Percentiles rank a stretch among this genome's conserved stretches.
These are phyloP conservation scores for Talaromyces atroroseus DNA, from an alignment of 2,329 filamentous ascomycete species.

Conservation along the genomic window DNA sequence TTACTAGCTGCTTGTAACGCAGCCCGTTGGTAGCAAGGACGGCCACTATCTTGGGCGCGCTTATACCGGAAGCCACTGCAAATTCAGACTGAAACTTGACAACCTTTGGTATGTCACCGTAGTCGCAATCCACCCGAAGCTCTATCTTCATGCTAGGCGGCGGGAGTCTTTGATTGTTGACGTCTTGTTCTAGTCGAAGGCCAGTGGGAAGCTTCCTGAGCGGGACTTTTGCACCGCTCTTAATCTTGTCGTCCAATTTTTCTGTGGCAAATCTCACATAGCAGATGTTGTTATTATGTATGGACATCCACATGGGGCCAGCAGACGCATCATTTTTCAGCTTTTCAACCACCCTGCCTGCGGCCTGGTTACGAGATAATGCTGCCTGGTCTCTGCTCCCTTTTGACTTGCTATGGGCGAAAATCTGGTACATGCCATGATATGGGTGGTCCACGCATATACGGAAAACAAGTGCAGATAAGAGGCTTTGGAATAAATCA, in stretches of 20 bases:
- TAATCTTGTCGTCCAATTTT: slow-evolving; percentile 55
- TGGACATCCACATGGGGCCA: slow-evolving; percentile 60
- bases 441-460: slow-evolving; percentile 93
- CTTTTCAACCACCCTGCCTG: slow-evolving; percentile 59
- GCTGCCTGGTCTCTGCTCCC: slow-evolving; percentile 66
- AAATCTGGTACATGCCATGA: slow-evolving; percentile 96
- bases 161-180: slow-evolving; percentile 66
- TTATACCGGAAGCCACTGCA: slow-evolving; percentile 82
- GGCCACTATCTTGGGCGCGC: slow-evolving; percentile 88
- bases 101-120: slow-evolving; percentile 70
- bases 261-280: slow-evolving; percentile 49
- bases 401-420: slow-evolving; percentile 68
- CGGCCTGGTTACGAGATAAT: slow-evolving; percentile 67
- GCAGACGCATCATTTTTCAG: slow-evolving; percentile 51
- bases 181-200: slow-evolving; percentile 55
- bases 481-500: slow-evolving; percentile 67
- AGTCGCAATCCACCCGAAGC: slow-evolving; percentile 67
- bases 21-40: slow-evolving; percentile 71
- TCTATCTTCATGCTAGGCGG: slow-evolving; percentile 85
- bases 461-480: slow-evolving; percentile 67
- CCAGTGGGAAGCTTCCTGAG: slow-evolving; percentile 62
- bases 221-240: slow-evolving; percentile 58
- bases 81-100: slow-evolving; percentile 67
- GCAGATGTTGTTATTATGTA: slow-evolving; percentile 67
- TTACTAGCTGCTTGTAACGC: slow-evolving; percentile 76